phyloP scores from a whole-genome alignment of 768 basidiomycete genomes.

The Rhodotorula taiwanensis region DNA sequence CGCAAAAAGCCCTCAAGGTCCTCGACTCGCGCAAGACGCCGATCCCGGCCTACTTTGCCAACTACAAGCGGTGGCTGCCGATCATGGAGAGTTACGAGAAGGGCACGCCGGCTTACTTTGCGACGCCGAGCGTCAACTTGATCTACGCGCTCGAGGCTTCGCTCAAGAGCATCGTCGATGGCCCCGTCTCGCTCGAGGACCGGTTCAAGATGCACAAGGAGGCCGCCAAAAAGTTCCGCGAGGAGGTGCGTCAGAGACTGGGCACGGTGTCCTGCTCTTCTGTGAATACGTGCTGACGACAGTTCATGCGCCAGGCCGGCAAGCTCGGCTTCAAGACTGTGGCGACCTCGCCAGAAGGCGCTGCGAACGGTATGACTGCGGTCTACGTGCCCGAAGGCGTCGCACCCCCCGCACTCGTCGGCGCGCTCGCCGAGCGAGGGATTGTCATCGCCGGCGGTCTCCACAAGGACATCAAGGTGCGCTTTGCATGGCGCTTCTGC shows the following conservation, averaged over 20 bases:
- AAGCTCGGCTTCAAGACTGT: conserved; percentile 60
- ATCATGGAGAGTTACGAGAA: conserved; percentile 87
- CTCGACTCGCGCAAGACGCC: conserved; percentile 60
- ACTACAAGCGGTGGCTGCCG: conserved; percentile 38
- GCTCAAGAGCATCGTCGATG: conserved; percentile 62
- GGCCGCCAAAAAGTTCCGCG: conserved; percentile 62
- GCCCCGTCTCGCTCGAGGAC: conserved; percentile 60
- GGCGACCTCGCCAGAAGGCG: conserved; percentile 30
- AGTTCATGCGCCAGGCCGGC: conserved; percentile 45
- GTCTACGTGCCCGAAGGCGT: conserved; percentile 80
- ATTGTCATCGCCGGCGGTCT: conserved; percentile 83
- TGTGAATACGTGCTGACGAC: no score
- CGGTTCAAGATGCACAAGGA: conserved; percentile 70
- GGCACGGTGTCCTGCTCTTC: no score
- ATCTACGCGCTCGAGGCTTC: conserved; percentile 85
- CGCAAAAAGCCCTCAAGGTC: conserved; percentile 67
- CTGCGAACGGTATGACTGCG: conserved; percentile 94
- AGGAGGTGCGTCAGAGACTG: conserved; percentile 43
- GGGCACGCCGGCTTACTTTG: conserved; percentile 77
- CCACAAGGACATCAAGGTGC: conserved; percentile 64
- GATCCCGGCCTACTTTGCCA: conserved; percentile 69
- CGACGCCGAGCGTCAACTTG: conserved; percentile 59
- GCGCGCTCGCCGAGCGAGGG: conserved; percentile 61
- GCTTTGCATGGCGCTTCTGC: neutral
- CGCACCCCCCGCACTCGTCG: conserved; percentile 66